Conservation (phyloP, 805 yeast species). For the Candida ponderosae region DNA sequence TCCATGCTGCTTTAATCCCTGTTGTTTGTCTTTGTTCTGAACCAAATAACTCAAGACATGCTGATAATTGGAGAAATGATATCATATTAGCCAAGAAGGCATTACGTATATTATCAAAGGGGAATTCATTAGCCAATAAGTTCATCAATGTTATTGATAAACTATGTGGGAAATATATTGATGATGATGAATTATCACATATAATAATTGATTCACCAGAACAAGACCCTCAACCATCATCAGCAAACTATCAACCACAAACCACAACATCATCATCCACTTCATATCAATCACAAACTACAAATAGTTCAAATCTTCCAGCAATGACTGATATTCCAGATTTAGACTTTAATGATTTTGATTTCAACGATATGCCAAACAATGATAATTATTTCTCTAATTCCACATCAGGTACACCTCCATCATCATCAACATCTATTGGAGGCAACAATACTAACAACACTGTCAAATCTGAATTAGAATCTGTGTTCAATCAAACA, state of each 20-base stretch:
- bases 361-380: slow-evolving; percentile 16
- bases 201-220: not conserved
- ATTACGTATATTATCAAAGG: slow-evolving; percentile 27
- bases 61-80: slow-evolving; percentile 35
- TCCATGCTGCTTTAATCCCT: slow-evolving; percentile 56
- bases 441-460: no score
- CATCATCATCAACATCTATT: slow-evolving; percentile 7
- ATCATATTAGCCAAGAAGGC: slow-evolving; percentile 34
- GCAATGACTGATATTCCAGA: not conserved
- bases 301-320: not conserved
- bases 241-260: slow-evolving; percentile 3
- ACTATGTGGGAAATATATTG: slow-evolving; percentile 24
- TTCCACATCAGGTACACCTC: no score
- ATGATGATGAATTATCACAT: slow-evolving; percentile 2
- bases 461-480: no score
- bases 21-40: slow-evolving; percentile 47
- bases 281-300: not conserved
- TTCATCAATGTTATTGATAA: slow-evolving; percentile 38
- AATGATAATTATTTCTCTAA: no score
- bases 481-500: no score
- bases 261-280: not conserved
- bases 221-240: not conserved
- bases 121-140: slow-evolving; percentile 37
- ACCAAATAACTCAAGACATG: slow-evolving; percentile 33
- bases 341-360: slow-evolving; percentile 14